Percentiles rank a stretch among this genome's conserved stretches.
Conservation (phyloP, 2,329 filamentous ascomycete species). For the Dryadomyces quercus-mongolicae region DNA sequence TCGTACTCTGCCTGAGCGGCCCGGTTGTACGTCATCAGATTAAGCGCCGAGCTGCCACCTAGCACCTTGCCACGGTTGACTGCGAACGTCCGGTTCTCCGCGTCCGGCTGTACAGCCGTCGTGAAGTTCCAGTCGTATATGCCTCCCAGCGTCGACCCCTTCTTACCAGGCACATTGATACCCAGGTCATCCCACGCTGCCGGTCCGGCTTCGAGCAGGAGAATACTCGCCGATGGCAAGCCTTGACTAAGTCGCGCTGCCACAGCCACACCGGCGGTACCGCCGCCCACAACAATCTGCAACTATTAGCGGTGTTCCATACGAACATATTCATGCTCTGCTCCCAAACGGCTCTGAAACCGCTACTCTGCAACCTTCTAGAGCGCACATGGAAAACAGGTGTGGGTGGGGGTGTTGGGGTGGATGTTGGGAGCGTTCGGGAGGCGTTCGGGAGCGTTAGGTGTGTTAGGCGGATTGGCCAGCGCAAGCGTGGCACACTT, state of each 20-base stretch:
- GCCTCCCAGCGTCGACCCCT: slow-evolving; percentile 14
- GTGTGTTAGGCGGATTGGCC: too few species aligned
- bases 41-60: slow-evolving; percentile 31
- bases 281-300: slow-evolving; percentile 16
- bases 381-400: not conserved
- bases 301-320: not conserved
- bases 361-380: not conserved
- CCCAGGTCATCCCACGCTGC: slow-evolving; percentile 13
- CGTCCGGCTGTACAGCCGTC: slow-evolving; percentile 23
- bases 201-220: slow-evolving; percentile 20
- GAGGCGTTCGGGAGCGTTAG: too few species aligned
- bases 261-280: slow-evolving; percentile 15
- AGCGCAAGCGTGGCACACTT: not conserved
- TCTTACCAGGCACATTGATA: slow-evolving; percentile 18
- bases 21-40: slow-evolving; percentile 26
- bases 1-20: slow-evolving; percentile 20
- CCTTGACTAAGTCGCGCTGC: slow-evolving; percentile 15
- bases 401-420: not conserved
- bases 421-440: too few species aligned
- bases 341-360: too few species aligned
- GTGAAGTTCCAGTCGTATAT: slow-evolving; percentile 27
- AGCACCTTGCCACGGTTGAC: slow-evolving; percentile 31
- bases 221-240: slow-evolving; percentile 14
- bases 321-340: not conserved
- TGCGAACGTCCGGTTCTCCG: slow-evolving; percentile 24